A percentile compares a stretch with the other conserved stretches of the same genome.
Evolutionary conservation across 1,284 basidiomycete genomes (phyloP).

Genomic region (Puccinia polysora): DNA sequence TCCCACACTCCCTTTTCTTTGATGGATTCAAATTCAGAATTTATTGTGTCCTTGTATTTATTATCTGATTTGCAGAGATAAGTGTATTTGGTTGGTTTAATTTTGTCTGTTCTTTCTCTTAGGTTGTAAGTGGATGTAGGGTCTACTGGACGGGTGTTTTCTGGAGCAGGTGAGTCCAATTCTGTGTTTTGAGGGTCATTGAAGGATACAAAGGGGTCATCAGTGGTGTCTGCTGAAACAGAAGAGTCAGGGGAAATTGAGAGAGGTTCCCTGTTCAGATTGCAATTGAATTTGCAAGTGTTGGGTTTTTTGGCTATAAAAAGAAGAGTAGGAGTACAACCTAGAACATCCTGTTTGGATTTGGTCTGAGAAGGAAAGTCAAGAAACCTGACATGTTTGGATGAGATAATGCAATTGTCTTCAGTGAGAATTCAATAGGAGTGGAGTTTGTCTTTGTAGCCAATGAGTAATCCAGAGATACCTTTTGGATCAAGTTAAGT

Average conservation of each 20-base stretch:
- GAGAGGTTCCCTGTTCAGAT: no score
- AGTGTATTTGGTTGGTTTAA: slow-evolving; percentile 1
- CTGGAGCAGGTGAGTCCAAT: not conserved
- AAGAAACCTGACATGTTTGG: not conserved
- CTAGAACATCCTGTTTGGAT: not conserved
- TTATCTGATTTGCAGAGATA: not conserved
- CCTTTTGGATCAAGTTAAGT: slow-evolving; percentile 1
- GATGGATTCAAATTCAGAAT: not conserved
- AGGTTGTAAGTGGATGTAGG: no score
- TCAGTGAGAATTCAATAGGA: not conserved
- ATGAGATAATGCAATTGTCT: not conserved
- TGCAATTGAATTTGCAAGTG: not conserved
- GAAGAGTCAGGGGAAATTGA: no score
- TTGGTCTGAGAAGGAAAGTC: not conserved
- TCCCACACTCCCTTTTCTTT: not conserved
- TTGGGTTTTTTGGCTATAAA: no score
- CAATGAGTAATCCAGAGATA: not conserved
- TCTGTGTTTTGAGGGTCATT: no score
- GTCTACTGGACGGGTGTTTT: no score
- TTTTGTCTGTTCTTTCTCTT: not conserved
- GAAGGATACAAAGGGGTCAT: no score
- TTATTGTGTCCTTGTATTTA: not conserved
- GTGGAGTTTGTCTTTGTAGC: not conserved
- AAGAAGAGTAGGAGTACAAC: no score
- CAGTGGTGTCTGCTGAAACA: no score